Evolutionary conservation across 169 alveolate species (phyloP).

Genomic region (Plasmodium chabaudi): DNA sequence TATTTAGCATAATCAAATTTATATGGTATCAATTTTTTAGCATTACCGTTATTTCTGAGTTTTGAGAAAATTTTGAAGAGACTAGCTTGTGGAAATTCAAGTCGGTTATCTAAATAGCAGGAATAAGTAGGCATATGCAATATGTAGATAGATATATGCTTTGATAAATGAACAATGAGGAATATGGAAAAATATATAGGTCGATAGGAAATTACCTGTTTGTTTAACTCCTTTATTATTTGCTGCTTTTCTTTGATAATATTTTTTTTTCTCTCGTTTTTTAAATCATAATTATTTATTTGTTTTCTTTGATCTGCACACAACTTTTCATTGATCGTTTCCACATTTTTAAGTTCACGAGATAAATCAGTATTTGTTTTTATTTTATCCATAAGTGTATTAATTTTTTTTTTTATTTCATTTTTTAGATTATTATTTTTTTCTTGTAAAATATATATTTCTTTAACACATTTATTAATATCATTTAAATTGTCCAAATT

Average conservation of each 20-base stretch:
- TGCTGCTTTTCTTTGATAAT: slow-evolving; percentile 46
- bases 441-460: slow-evolving; percentile 26
- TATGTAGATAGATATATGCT: too few relatives aligned
- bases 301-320: slow-evolving; percentile 31
- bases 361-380: slow-evolving; percentile 15
- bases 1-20: too few relatives aligned
- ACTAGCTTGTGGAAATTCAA: slow-evolving; percentile 47
- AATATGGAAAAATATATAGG: too few relatives aligned
- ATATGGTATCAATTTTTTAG: neutral
- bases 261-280: slow-evolving; percentile 20
- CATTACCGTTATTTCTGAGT: slow-evolving; percentile 31
- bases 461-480: slow-evolving; percentile 23
- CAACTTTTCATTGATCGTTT: slow-evolving; percentile 38
- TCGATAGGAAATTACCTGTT: slow-evolving; percentile 5
- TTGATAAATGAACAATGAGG: too few relatives aligned
- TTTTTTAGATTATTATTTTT: slow-evolving; percentile 40
- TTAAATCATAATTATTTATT: slow-evolving; percentile 28
- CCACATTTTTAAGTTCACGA: slow-evolving; percentile 34
- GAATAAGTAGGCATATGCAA: neutral
- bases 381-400: slow-evolving; percentile 8
- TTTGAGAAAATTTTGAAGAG: slow-evolving; percentile 16
- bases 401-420: slow-evolving; percentile 41
- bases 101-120: slow-evolving; percentile 28
- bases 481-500: slow-evolving; percentile 30
- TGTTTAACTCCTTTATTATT: slow-evolving; percentile 38